Percentiles rank a stretch among this genome's conserved stretches.
Evolutionary conservation across 768 basidiomycete species (phyloP).

Genomic region (Amanita fuliginea): DNA sequence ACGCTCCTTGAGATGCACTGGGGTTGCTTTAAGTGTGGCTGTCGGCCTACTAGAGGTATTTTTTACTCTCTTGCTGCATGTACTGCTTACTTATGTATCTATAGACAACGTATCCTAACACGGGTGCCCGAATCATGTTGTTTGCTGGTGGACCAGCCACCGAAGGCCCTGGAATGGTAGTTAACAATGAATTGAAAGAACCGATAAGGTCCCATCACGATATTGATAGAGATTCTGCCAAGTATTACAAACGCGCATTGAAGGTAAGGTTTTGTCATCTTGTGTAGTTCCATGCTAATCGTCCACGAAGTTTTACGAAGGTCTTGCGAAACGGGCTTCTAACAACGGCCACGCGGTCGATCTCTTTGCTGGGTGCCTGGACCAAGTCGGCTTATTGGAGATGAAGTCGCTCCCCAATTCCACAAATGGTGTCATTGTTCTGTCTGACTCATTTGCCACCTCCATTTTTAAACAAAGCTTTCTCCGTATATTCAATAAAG

Average conservation of each 20-base stretch:
- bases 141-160: slow-evolving; percentile 94
- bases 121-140: slow-evolving; percentile 92
- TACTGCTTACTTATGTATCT: neutral
- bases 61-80: neutral
- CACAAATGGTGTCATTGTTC: slow-evolving; percentile 92
- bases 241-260: slow-evolving; percentile 92
- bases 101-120: slow-evolving; percentile 86
- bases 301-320: slow-evolving; percentile 81
- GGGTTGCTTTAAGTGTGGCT: slow-evolving; percentile 89
- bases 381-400: slow-evolving; percentile 94
- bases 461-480: slow-evolving; percentile 99
- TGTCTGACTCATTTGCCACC: slow-evolving; percentile 94
- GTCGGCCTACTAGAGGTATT: slow-evolving; percentile 81
- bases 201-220: slow-evolving; percentile 98
- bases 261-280: slow-evolving; percentile 47
- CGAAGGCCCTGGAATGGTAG: slow-evolving; percentile 95
- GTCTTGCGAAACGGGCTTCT: slow-evolving; percentile 83
- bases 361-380: slow-evolving; percentile 92
- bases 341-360: slow-evolving; percentile 94
- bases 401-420: slow-evolving; percentile 96
- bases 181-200: slow-evolving; percentile 90
- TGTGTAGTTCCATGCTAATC: slow-evolving; percentile 5
- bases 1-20: slow-evolving; percentile 87
- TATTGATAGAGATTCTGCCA: slow-evolving; percentile 92
- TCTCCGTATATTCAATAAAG: slow-evolving; percentile 86